Conservation (phyloP, 2,329 filamentous ascomycete genomes). For the Fusarium hostae region DNA sequence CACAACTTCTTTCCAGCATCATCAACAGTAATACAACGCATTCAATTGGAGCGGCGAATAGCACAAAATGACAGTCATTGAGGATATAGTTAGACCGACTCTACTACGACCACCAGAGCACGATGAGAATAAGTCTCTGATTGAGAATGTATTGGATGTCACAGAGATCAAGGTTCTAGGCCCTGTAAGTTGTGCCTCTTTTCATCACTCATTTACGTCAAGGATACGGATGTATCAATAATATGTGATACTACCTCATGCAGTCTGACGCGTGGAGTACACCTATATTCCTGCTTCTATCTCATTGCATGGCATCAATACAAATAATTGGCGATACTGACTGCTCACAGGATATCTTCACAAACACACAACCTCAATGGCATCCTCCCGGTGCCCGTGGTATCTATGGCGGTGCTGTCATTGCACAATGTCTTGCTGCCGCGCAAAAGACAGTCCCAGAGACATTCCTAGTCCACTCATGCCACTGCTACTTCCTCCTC, state of each 20-base stretch:
- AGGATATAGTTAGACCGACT: slow-evolving; percentile 49
- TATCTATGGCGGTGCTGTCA: slow-evolving; percentile 92
- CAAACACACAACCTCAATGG: slow-evolving; percentile 92
- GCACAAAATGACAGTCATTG: slow-evolving; percentile 33
- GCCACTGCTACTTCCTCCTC: slow-evolving; percentile 99
- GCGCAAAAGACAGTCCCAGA: slow-evolving; percentile 86
- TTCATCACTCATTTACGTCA: not conserved
- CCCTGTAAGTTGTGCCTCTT: slow-evolving; percentile 64
- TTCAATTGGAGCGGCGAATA: not conserved
- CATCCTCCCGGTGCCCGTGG: slow-evolving; percentile 91
- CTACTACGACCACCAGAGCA: slow-evolving; percentile 75
- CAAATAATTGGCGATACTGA: not conserved
- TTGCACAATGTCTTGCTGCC: slow-evolving; percentile 89
- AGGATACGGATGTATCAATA: not conserved
- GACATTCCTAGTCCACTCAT: slow-evolving; percentile 88
- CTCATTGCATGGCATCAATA: not conserved
- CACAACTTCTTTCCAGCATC: not conserved
- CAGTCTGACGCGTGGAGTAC: not conserved
- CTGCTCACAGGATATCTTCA: slow-evolving; percentile 80
- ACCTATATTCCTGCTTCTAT: not conserved
- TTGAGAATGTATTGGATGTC: slow-evolving; percentile 90
- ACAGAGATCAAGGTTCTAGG: slow-evolving; percentile 81
- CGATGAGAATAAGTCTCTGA: slow-evolving; percentile 77
- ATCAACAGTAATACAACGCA: not conserved
- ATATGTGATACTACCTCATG: not conserved